These are phyloP conservation scores for Delitschia confertaspora DNA, from an alignment of 495 filamentous ascomycete genomes.

Conservation along the genomic window DNA sequence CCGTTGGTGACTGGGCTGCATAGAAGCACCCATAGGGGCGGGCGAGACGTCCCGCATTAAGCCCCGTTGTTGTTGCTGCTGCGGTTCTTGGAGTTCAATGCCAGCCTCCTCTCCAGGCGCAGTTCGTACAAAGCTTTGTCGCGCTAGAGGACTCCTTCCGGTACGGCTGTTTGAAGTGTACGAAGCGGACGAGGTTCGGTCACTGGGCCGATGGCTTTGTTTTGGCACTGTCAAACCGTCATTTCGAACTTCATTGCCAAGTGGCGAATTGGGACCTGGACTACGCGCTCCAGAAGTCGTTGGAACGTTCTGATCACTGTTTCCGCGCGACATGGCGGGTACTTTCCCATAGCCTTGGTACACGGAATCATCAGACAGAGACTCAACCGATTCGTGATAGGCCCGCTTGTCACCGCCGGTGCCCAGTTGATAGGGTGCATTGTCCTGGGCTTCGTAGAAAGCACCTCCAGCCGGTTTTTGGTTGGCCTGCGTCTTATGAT, in stretches of 20 bases:
- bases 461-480: slow-evolving; percentile 34
- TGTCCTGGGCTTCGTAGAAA: slow-evolving; percentile 26
- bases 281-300: background rate
- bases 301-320: slow-evolving; percentile 4
- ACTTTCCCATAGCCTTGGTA: slow-evolving; percentile 10
- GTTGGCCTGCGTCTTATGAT: slow-evolving; percentile 26
- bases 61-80: slow-evolving; percentile 18
- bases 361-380: slow-evolving; percentile 21
- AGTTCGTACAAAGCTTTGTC: slow-evolving; percentile 31
- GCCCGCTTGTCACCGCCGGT: background rate
- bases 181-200: slow-evolving; percentile 13
- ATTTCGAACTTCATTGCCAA: slow-evolving; percentile 8
- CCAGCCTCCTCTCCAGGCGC: slow-evolving; percentile 20
- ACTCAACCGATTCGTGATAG: slow-evolving; percentile 22
- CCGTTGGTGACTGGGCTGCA: slow-evolving; percentile 2
- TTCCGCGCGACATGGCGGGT: slow-evolving; percentile 13
- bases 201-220: slow-evolving; percentile 3
- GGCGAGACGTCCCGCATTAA: slow-evolving; percentile 17
- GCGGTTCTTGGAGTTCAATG: slow-evolving; percentile 27
- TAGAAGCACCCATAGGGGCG: slow-evolving; percentile 1
- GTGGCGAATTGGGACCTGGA: slow-evolving; percentile 13
- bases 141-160: slow-evolving; percentile 30
- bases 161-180: slow-evolving; percentile 1
- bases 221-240: slow-evolving; percentile 12
- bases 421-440: slow-evolving; percentile 7